phyloP scores from a whole-genome alignment of 148 eudicot species.

The Chenopodium formosanum region DNA sequence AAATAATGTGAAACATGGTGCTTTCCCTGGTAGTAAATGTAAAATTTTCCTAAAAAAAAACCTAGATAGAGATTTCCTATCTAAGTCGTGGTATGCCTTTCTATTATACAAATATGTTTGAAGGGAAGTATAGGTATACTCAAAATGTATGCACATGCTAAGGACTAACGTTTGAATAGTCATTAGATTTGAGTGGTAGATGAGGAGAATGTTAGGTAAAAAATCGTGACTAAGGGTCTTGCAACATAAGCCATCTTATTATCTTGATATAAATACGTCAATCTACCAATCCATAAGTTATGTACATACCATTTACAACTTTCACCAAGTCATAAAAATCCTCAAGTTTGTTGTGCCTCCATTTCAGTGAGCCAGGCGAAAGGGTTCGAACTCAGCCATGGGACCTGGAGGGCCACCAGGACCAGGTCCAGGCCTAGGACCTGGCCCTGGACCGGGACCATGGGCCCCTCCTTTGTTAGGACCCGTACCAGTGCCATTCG shows the following conservation, averaged over 20 bases:
- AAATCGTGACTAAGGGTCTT: background rate
- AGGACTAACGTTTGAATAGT: background rate
- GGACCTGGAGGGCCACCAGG: slow-evolving; percentile 24
- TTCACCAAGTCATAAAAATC: background rate
- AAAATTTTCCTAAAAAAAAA: too few relatives aligned
- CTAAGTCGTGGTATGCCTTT: too few relatives aligned
- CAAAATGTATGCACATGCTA: too few relatives aligned
- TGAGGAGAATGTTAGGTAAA: background rate
- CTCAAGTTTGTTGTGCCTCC: background rate
- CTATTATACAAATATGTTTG: too few relatives aligned
- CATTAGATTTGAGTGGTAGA: background rate
- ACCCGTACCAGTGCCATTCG: slow-evolving; percentile 12
- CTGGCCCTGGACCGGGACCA: background rate
- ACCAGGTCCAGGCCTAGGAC: background rate
- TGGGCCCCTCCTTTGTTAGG: slow-evolving; percentile 20
- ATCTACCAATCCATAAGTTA: background rate
- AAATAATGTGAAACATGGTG: too few relatives aligned
- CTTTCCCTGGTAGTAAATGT: too few relatives aligned
- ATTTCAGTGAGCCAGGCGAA: background rate
- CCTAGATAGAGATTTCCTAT: too few relatives aligned
- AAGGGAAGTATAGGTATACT: too few relatives aligned
- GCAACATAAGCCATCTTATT: background rate
- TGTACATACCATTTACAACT: background rate
- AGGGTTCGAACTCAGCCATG: background rate
- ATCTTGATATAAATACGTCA: background rate